Base-by-base conservation (phyloP, 140 eudicot species). In the Oenanthe javanica region DNA sequence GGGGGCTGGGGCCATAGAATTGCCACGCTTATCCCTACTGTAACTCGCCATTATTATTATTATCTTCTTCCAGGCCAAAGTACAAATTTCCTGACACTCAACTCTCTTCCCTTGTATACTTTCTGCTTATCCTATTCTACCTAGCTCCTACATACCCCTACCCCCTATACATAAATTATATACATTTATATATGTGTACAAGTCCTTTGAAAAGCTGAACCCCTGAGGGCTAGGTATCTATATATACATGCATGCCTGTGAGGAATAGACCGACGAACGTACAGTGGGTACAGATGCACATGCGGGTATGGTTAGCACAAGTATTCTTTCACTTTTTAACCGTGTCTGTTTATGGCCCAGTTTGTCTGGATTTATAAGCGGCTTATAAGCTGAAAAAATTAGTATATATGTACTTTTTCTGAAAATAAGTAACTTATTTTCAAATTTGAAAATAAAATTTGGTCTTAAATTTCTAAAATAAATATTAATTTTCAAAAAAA, bases 11-110 rank as follows among this genome's bases (percentile, higher is more conserved):
- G 42, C 55, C 77, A 74, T 45, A 4, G 57, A 46, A 74, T 21
- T 47, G 78, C 57, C 78, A 74, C 59, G 78, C 78, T 47, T 9
- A 12, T 47, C 51, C 27, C 54, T 9, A 14, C 25, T 11, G 6
- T 21, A 63, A 12, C 13, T 9, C 16, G 23, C 69, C 70, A 72
- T 42, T 19, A 42, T 42, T 42, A 42, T 42, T 72, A 72, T 51
- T 23, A 47, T 74, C 78, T 74, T 47, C 31, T 69, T 36, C 1
- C 16, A 21, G 19, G 23, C 77, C 78, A 74, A 74, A 74, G 78
- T 74, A 74, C 78, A 69, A 47, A 74, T n/a, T 21, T n/a, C 12
- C 78, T 74, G 78, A 74, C 78, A 74, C 78, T 4, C 78, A 74
- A 47, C 78, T 47, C 42, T 11, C 57, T 47, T 45, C 31, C 49